phyloP scores from a whole-genome alignment of 495 filamentous ascomycete species.

The Penicillium verhagenii region DNA sequence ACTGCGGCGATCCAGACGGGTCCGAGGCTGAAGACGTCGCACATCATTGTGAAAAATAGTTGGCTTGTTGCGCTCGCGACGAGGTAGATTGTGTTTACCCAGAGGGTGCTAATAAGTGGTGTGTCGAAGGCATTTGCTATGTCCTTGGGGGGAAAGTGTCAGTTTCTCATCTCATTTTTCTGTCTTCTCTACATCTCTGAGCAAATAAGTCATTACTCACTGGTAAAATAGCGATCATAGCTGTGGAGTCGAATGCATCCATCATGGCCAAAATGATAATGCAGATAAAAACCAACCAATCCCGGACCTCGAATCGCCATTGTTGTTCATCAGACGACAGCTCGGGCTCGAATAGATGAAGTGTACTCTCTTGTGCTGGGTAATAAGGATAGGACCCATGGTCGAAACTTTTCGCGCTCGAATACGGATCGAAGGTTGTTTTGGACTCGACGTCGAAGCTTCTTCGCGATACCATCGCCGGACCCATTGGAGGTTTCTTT shows the following conservation, averaged over 20 bases:
- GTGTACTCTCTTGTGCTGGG: slow-evolving; percentile 18
- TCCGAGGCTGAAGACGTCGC: slow-evolving; percentile 41
- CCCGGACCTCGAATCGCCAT: slow-evolving; percentile 28
- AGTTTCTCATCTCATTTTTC: slow-evolving; percentile 2
- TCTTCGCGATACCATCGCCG: slow-evolving; percentile 2
- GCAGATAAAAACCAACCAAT: slow-evolving; percentile 35
- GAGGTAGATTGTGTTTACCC: slow-evolving; percentile 42
- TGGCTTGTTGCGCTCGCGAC: slow-evolving; percentile 38
- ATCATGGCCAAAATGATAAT: slow-evolving; percentile 37
- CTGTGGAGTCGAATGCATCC: slow-evolving; percentile 40
- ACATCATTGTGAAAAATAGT: slow-evolving; percentile 39
- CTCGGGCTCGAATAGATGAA: slow-evolving; percentile 23
- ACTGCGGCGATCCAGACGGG: slow-evolving; percentile 49
- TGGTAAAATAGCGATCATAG: slow-evolving; percentile 32
- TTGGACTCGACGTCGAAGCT: slow-evolving; percentile 20
- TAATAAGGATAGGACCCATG: no score
- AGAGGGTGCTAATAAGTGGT: slow-evolving; percentile 35
- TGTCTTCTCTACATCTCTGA: no score
- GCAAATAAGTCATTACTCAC: slow-evolving; percentile 19
- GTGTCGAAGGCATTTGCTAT: slow-evolving; percentile 27
- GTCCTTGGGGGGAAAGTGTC: slow-evolving; percentile 15
- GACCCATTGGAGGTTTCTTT: slow-evolving; percentile 19
- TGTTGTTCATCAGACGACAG: slow-evolving; percentile 6
- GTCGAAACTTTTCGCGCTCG: slow-evolving; percentile 23
- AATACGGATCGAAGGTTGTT: slow-evolving; percentile 13